phyloP scores from a whole-genome alignment of 331 rosid genomes.

The Pyrus hybrid region DNA sequence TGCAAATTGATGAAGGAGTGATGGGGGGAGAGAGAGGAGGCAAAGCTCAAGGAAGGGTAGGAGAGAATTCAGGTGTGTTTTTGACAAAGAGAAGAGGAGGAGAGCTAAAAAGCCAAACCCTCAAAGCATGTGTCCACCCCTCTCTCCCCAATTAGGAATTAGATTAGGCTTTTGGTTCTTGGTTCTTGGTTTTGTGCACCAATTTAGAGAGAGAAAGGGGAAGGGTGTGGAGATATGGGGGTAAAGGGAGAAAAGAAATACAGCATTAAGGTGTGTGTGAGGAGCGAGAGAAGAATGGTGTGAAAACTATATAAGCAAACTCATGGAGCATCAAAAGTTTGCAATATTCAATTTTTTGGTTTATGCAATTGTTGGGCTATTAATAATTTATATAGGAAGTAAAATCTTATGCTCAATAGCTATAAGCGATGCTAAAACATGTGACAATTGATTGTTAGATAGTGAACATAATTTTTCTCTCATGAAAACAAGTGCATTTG shows the following conservation, averaged over 20 bases:
- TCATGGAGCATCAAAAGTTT: constrained; percentile 7
- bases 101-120: constrained; percentile 43
- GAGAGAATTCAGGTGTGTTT: constrained; percentile 26
- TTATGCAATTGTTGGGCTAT: neutral
- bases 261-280: constrained; percentile 42
- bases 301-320: constrained; percentile 18
- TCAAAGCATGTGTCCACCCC: constrained; percentile 30
- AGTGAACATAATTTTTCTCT: neutral
- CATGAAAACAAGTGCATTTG: neutral
- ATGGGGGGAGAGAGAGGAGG: constrained; percentile 20
- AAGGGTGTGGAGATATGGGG: neutral
- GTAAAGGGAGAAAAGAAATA: constrained; percentile 23
- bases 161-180: constrained; percentile 4
- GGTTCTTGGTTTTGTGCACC: constrained; percentile 5
- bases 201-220: constrained; percentile 4
- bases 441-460: neutral
- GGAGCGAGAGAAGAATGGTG: constrained; percentile 28
- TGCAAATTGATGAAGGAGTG: constrained; percentile 21
- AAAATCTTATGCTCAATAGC: neutral
- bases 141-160: constrained; percentile 13
- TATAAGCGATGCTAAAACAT: neutral
- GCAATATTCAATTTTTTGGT: neutral
- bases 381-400: neutral
- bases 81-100: neutral
- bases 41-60: constrained; percentile 32